Evolutionary conservation across 2,329 filamentous ascomycete species (phyloP), one percentile per base, ranked within the genome.

Genomic region (Aspergillus spinulosporus): DNA sequence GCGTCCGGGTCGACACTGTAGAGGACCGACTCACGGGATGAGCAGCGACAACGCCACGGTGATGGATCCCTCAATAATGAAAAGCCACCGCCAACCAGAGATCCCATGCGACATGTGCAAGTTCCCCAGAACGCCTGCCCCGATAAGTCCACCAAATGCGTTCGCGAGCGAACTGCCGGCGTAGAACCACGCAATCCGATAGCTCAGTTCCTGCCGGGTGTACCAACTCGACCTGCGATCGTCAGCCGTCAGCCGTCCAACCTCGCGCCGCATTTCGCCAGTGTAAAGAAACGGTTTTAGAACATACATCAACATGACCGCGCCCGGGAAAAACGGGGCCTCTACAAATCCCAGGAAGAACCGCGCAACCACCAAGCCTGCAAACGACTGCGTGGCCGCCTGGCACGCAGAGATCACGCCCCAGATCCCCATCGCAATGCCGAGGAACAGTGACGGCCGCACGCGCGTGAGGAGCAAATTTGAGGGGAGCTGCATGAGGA

Each of bases 401-500:
- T 71, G 74, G 40, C 62, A 67, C 4, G 68, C 66, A 3, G 68
- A 70, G 5, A 72, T 70, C 2, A 68, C 63, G 5, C 70, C 71
- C 73, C 71, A 74, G 15, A 70, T 64, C 5, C 65, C 64, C 67
- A 74, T 74, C 12, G 67, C 66, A 0, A 70, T 67, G 0, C 80
- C 75, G 1, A 86, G 74, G 58, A 84, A 86, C 1, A 81, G 55
- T 1, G 80, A 81, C 1, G 83, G 83, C 7, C 77, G 74, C 31
- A 84, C 70, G 2, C 79, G 73, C 0, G 82, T 84, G 2, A 86
- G 70, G 0, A 84, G 63, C 55, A 86, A 73, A 58, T 87, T 87
- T 0, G 82, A 85, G 0, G 84, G 84, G 0, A 87, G 70, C 65
- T 87, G 83, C 79, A 86, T 85, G 9, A 85, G 69, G 0, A 86